phyloP scores from a whole-genome alignment of 2,329 filamentous ascomycete species.

The Stemphylium lycopersici region DNA sequence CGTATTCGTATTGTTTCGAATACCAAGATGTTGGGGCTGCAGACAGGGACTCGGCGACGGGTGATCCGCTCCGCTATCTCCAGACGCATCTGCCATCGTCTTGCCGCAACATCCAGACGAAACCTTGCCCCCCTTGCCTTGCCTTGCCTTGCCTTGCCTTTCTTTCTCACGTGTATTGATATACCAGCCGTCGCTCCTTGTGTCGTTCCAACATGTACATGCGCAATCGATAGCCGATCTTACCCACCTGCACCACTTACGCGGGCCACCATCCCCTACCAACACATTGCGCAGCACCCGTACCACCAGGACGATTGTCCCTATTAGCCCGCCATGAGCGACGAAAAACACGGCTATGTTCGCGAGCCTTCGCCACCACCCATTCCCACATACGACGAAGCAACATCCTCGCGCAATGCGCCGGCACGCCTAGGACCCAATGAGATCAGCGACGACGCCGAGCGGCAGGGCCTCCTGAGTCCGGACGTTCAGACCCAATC shows the following conservation, averaged over 20 bases:
- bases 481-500: slow-evolving; percentile 49
- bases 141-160: slow-evolving; percentile 1
- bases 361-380: slow-evolving; percentile 62
- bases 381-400: slow-evolving; percentile 86
- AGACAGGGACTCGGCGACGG: slow-evolving; percentile 17
- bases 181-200: slow-evolving; percentile 24
- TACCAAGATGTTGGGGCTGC: slow-evolving; percentile 15
- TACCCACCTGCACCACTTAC: slow-evolving; percentile 4
- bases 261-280: slow-evolving; percentile 16
- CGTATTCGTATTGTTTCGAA: slow-evolving; percentile 18
- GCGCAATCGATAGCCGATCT: slow-evolving; percentile 29
- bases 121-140: slow-evolving; percentile 5
- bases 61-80: slow-evolving; percentile 26
- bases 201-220: slow-evolving; percentile 32
- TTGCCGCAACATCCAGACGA: slow-evolving; percentile 9
- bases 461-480: slow-evolving; percentile 77
- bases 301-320: slow-evolving; percentile 20
- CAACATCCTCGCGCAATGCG: slow-evolving; percentile 62
- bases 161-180: slow-evolving; percentile 14
- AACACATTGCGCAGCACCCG: slow-evolving; percentile 5
- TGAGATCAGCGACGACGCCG: slow-evolving; percentile 71
- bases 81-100: slow-evolving; percentile 19
- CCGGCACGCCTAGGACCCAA: slow-evolving; percentile 61
- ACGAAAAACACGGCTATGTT: slow-evolving; percentile 50
- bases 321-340: slow-evolving; percentile 37